These are phyloP conservation scores for Talaromyces funiculosus DNA, from an alignment of 2,329 filamentous ascomycete species.

Conservation along the genomic window DNA sequence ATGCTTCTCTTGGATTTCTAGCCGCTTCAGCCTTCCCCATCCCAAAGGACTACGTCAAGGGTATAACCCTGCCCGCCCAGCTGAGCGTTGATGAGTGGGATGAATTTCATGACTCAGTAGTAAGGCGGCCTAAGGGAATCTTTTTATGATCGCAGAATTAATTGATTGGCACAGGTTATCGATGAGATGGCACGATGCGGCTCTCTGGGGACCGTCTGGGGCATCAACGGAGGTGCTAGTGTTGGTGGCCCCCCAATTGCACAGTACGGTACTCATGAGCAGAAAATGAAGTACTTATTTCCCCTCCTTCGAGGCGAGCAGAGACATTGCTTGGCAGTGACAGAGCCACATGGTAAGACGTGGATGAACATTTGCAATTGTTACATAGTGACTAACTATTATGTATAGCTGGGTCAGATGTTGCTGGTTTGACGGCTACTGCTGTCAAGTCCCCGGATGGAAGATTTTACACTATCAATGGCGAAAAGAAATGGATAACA, in stretches of 20 bases:
- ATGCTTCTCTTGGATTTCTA: neutral
- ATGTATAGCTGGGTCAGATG: neutral
- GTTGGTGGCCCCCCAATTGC: conserved; percentile 24
- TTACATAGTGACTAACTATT: neutral
- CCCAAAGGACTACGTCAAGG: neutral
- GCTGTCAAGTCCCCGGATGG: conserved; percentile 36
- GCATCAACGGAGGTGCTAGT: conserved; percentile 27
- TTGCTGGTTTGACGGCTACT: neutral
- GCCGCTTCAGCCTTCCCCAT: neutral
- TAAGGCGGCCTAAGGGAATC: conserved; percentile 12
- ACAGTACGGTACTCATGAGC: neutral
- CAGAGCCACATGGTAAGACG: neutral
- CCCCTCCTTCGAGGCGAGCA: neutral
- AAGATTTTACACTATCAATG: conserved; percentile 51
- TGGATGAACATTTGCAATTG: neutral
- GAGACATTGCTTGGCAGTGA: neutral
- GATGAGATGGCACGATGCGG: conserved; percentile 35
- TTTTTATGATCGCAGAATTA: neutral
- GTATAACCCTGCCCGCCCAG: neutral
- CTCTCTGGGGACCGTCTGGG: conserved; percentile 28
- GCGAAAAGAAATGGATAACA: conserved; percentile 61
- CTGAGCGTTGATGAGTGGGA: conserved; percentile 25
- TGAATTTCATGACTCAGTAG: conserved; percentile 33
- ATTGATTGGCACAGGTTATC: conserved; percentile 7
- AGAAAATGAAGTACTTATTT: neutral